phyloP scores from a whole-genome alignment of 1,284 basidiomycete species.

The Ceratobasidium sp. region DNA sequence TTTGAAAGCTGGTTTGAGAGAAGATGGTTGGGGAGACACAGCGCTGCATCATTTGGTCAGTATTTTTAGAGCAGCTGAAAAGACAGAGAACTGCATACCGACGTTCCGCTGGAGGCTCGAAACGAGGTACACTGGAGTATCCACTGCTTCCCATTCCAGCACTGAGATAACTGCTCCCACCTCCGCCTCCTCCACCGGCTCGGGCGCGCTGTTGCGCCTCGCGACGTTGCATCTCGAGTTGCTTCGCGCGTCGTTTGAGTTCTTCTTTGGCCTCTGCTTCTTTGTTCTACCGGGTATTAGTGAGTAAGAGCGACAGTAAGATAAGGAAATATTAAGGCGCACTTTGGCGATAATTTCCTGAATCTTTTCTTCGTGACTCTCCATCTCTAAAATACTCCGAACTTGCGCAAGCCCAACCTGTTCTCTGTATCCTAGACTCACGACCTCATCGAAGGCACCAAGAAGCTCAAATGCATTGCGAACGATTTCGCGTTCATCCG shows the following conservation, averaged over 20 bases:
- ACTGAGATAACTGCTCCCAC: slow-evolving; percentile 71
- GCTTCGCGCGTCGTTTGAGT: slow-evolving; percentile 97
- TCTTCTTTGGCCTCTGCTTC: slow-evolving; percentile 99
- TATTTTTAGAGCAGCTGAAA: neutral
- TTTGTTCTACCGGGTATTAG: slow-evolving; percentile 79
- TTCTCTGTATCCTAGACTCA: slow-evolving; percentile 95
- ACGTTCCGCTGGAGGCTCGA: slow-evolving; percentile 65
- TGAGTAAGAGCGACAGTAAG: slow-evolving; percentile 25
- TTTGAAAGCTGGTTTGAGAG: slow-evolving; percentile 82
- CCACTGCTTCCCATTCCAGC: slow-evolving; percentile 65
- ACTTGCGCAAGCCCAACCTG: slow-evolving; percentile 94
- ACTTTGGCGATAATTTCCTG: slow-evolving; percentile 98
- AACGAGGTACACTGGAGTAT: slow-evolving; percentile 79
- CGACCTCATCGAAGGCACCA: slow-evolving; percentile 97
- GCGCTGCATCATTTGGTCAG: neutral
- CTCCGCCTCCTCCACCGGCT: slow-evolving; percentile 61
- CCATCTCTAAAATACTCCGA: slow-evolving; percentile 95
- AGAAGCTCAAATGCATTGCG: slow-evolving; percentile 96
- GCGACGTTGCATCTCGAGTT: slow-evolving; percentile 97
- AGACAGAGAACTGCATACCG: slow-evolving; percentile 23
- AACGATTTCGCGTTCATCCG: slow-evolving; percentile 91
- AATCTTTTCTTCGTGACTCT: slow-evolving; percentile 99
- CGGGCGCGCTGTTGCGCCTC: slow-evolving; percentile 87
- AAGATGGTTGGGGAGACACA: slow-evolving; percentile 36
- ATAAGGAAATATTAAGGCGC: slow-evolving; percentile 55